Evolutionary conservation across 2,329 filamentous ascomycete genomes (phyloP).

Genomic region (Paraphaeosphaeria sporulosa): DNA sequence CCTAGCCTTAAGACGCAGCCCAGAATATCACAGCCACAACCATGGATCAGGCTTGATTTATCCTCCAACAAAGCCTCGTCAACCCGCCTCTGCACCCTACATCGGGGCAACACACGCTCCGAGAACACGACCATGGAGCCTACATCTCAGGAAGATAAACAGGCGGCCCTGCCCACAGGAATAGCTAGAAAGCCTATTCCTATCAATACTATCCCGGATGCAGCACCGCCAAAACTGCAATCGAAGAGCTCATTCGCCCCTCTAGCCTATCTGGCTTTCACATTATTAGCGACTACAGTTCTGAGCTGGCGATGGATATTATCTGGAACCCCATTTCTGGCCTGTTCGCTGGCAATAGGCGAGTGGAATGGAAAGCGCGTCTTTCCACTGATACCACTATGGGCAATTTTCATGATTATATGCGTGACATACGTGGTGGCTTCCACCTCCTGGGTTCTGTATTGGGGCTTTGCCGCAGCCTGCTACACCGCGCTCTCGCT

Average conservation of each 20-base stretch:
- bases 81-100: background rate
- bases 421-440: constrained; percentile 58
- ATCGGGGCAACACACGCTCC: background rate
- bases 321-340: constrained; percentile 52
- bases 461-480: constrained; percentile 50
- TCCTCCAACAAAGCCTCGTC: background rate
- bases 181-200: constrained; percentile 12
- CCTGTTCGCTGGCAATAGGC: constrained; percentile 47
- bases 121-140: background rate
- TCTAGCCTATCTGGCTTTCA: constrained; percentile 9
- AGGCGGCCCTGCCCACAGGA: constrained; percentile 1
- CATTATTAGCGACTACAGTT: background rate
- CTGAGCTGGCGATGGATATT: constrained; percentile 45
- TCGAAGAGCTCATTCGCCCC: constrained; percentile 1
- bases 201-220: background rate
- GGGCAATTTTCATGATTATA: constrained; percentile 56
- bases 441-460: constrained; percentile 62
- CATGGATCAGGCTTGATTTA: constrained; percentile 5
- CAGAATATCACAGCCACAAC: constrained; percentile 1
- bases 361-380: constrained; percentile 50
- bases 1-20: constrained; percentile 1
- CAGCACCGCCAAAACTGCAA: constrained; percentile 1
- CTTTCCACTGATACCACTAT: constrained; percentile 55
- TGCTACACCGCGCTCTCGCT: constrained; percentile 56
- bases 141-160: background rate